Conservation (phyloP, 2,329 filamentous ascomycete species). For the Pyricularia sp. region DNA sequence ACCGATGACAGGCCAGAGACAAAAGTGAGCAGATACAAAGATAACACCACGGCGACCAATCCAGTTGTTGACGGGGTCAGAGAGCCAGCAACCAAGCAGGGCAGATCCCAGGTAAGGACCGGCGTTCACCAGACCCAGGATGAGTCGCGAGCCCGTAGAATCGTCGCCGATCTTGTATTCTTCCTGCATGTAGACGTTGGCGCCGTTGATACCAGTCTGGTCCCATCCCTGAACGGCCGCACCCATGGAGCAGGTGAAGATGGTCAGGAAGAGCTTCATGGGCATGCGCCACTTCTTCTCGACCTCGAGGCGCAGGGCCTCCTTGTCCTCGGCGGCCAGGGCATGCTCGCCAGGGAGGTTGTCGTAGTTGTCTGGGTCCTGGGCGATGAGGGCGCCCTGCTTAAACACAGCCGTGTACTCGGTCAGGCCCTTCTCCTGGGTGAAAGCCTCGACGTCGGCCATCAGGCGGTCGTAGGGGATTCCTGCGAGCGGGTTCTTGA, state of each 20-base stretch:
- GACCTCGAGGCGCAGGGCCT: constrained; percentile 50
- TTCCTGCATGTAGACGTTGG: constrained; percentile 50
- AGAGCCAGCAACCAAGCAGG: constrained; percentile 53
- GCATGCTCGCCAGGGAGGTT: constrained; percentile 45
- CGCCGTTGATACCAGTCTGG: constrained; percentile 54
- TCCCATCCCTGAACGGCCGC: constrained; percentile 66
- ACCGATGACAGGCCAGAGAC: constrained; percentile 60
- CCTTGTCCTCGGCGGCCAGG: constrained; percentile 50
- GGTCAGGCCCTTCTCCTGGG: constrained; percentile 37
- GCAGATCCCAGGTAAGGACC: constrained; percentile 39
- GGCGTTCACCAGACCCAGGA: constrained; percentile 60
- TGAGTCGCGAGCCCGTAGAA: constrained; percentile 24
- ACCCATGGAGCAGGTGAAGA: constrained; percentile 58
- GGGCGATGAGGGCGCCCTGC: constrained; percentile 66
- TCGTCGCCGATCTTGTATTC: constrained; percentile 37
- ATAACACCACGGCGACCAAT: constrained; percentile 49
- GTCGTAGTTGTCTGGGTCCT: constrained; percentile 56
- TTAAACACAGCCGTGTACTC: constrained; percentile 50
- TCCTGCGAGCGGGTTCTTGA: constrained; percentile 10
- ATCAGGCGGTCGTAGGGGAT: constrained; percentile 11
- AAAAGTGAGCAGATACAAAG: constrained; percentile 66
- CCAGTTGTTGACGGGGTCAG: constrained; percentile 42
- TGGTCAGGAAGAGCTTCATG: constrained; percentile 53
- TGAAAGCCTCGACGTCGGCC: constrained; percentile 10
- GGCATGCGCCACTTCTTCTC: constrained; percentile 61